Percentiles rank a stretch among this genome's conserved stretches.
These are phyloP conservation scores for Ashbya aceris DNA, from an alignment of 1,139 yeast species.

Conservation along the genomic window DNA sequence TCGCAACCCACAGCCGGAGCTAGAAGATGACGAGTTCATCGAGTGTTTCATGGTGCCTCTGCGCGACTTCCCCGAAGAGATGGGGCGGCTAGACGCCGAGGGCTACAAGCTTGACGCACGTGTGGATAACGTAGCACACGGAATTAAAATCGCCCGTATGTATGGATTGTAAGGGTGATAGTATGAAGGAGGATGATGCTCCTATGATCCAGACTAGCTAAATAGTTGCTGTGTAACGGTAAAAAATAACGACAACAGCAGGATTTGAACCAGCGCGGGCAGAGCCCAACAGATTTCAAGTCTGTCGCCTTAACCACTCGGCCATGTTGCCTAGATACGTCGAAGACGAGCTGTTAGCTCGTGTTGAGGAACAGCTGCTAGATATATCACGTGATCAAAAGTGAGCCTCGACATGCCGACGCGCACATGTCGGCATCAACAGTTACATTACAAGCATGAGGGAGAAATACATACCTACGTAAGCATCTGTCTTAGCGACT, in stretches of 20 bases:
- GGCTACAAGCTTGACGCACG: conserved; percentile 82
- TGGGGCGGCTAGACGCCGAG: conserved; percentile 44
- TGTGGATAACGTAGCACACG: conserved; percentile 77
- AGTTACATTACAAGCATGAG: too few relatives aligned
- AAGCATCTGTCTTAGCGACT: conserved; percentile 1
- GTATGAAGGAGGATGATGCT: not conserved
- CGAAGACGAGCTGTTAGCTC: too few relatives aligned
- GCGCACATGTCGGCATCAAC: too few relatives aligned
- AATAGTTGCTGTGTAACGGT: not conserved
- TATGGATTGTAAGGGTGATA: conserved; percentile 11
- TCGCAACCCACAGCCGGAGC: conserved; percentile 54
- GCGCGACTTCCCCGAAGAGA: conserved; percentile 43
- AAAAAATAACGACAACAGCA: conserved; percentile 26
- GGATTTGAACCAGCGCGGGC: conserved; percentile 31
- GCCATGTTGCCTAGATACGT: conserved; percentile 22
- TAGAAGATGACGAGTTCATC: conserved; percentile 85
- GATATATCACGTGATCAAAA: too few relatives aligned
- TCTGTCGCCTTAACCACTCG: conserved; percentile 31
- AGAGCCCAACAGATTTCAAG: conserved; percentile 30
- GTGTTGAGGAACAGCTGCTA: too few relatives aligned
- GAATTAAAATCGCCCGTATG: conserved; percentile 44
- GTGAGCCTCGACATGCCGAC: too few relatives aligned
- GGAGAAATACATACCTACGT: too few relatives aligned
- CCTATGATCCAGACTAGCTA: not conserved
- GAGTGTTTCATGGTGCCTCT: conserved; percentile 71